These are phyloP conservation scores for Coprinopsis strossmayeri DNA, from an alignment of 768 basidiomycete species.

Conservation along the genomic window DNA sequence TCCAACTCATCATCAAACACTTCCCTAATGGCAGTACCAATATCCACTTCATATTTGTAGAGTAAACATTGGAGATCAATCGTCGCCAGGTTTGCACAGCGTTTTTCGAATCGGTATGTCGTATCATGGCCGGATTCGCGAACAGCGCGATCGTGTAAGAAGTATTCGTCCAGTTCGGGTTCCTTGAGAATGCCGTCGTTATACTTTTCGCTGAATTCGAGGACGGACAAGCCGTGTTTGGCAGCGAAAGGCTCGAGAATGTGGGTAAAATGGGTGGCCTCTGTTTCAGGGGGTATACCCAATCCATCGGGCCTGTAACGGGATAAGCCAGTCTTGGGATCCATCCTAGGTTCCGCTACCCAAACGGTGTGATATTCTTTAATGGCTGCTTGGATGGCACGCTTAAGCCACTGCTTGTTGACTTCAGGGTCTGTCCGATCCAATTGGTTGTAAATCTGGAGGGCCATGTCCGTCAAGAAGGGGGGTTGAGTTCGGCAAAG, in stretches of 20 bases:
- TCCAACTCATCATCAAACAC: slow-evolving; percentile 92
- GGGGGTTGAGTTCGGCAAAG: slow-evolving; percentile 95
- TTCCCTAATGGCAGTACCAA: slow-evolving; percentile 95
- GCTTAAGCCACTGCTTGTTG: slow-evolving; percentile 89
- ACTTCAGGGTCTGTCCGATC: slow-evolving; percentile 74
- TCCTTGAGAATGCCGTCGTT: slow-evolving; percentile 79
- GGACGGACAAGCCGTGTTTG: slow-evolving; percentile 87
- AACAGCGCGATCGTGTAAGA: slow-evolving; percentile 93
- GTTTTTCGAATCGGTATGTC: slow-evolving; percentile 95
- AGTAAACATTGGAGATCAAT: slow-evolving; percentile 93
- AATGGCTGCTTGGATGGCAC: slow-evolving; percentile 94
- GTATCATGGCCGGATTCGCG: slow-evolving; percentile 97
- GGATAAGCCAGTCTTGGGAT: slow-evolving; percentile 90
- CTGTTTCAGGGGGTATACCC: slow-evolving; percentile 97
- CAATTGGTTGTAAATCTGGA: slow-evolving; percentile 96
- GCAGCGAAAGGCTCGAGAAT: slow-evolving; percentile 92
- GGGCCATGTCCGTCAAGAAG: slow-evolving; percentile 97
- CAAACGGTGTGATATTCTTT: slow-evolving; percentile 99
- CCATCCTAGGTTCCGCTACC: slow-evolving; percentile 92
- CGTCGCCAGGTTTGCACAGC: slow-evolving; percentile 93
- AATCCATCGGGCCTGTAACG: slow-evolving; percentile 90
- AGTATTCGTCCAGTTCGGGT: slow-evolving; percentile 92
- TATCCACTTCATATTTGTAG: slow-evolving; percentile 98
- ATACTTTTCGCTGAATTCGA: slow-evolving; percentile 97
- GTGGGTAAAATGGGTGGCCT: slow-evolving; percentile 97